Conservation (phyloP, 768 basidiomycete species). For the Russula vinacea region DNA sequence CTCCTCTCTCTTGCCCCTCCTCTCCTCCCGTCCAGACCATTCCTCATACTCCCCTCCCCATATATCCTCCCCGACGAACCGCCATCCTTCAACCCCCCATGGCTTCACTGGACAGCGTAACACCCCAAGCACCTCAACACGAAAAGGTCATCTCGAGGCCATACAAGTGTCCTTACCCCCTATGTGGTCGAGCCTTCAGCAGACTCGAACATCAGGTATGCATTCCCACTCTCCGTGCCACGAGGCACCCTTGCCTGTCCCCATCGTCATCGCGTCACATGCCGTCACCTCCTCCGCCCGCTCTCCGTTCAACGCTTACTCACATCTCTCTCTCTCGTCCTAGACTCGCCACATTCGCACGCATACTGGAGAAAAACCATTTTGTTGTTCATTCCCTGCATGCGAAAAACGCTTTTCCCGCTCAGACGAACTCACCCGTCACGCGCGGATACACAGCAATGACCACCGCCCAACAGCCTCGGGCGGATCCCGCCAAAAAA, state of each 20-base stretch:
- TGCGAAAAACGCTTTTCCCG: conserved; percentile 98
- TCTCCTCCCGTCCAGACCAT: not conserved
- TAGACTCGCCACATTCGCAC: conserved; percentile 98
- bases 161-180: conserved; percentile 92
- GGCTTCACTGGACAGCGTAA: conserved; percentile 1
- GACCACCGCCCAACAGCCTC: conserved; percentile 39
- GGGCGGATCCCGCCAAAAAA: conserved; percentile 14
- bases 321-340: conserved; percentile 5
- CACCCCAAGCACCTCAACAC: conserved; percentile 1
- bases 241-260: conserved; percentile 1
- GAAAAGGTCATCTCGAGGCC: conserved; percentile 52
- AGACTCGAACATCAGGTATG: conserved; percentile 92
- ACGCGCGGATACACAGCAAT: conserved; percentile 87
- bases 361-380: conserved; percentile 98
- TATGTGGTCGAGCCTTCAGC: conserved; percentile 94
- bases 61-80: not conserved
- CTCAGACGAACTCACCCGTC: conserved; percentile 97
- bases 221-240: conserved; percentile 27
- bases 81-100: not conserved
- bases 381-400: conserved; percentile 84
- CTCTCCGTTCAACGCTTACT: conserved; percentile 3
- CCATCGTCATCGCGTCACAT: conserved; percentile 1
- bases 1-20: conserved; percentile 6
- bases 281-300: not conserved
- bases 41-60: conserved; percentile 9